Percentiles rank a stretch among this genome's conserved stretches.
These are phyloP conservation scores for Fusarium anguioides DNA, from an alignment of 2,329 filamentous ascomycete species.

Conservation along the genomic window DNA sequence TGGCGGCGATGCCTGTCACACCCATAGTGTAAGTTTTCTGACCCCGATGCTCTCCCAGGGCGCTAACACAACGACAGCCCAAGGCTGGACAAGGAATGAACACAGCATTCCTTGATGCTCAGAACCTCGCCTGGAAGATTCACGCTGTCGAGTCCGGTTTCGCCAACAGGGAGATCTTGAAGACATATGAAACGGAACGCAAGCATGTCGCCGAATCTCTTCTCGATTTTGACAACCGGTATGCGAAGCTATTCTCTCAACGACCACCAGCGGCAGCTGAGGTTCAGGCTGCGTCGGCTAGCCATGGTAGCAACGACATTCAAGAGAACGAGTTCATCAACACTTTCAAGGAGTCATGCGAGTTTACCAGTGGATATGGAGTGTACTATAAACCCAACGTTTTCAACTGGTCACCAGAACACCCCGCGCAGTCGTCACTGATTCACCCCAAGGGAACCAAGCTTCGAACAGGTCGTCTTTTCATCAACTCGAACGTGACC, in stretches of 20 bases:
- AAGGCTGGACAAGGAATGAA: conserved; percentile 87
- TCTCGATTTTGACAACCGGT: conserved; percentile 87
- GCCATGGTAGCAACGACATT: conserved; percentile 39
- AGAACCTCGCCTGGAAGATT: conserved; percentile 96
- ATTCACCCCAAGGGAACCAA: conserved; percentile 75
- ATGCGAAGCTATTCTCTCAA: conserved; percentile 89
- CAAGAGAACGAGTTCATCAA: conserved; percentile 85
- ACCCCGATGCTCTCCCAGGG: conserved; percentile 34
- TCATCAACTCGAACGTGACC: conserved; percentile 84
- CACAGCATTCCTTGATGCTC: conserved; percentile 81
- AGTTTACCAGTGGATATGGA: conserved; percentile 93
- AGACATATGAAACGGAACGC: conserved; percentile 88
- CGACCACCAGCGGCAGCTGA: conserved; percentile 78
- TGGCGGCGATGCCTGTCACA: conserved; percentile 82
- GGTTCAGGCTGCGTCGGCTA: conserved; percentile 72
- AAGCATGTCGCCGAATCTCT: conserved; percentile 86
- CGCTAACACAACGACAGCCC: conserved; percentile 61
- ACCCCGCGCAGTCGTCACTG: conserved; percentile 76
- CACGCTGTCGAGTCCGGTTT: conserved; percentile 89
- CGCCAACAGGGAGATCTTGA: conserved; percentile 77
- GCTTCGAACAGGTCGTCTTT: conserved; percentile 77
- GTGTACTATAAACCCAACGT: conserved; percentile 85
- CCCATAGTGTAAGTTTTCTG: conserved; percentile 72
- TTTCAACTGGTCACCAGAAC: conserved; percentile 83
- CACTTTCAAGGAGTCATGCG: conserved; percentile 90